A percentile compares a stretch with the other conserved stretches of the same genome.
These are phyloP conservation scores for Graphilbum sp. DNA, from an alignment of 2,329 filamentous ascomycete genomes.

Conservation along the genomic window DNA sequence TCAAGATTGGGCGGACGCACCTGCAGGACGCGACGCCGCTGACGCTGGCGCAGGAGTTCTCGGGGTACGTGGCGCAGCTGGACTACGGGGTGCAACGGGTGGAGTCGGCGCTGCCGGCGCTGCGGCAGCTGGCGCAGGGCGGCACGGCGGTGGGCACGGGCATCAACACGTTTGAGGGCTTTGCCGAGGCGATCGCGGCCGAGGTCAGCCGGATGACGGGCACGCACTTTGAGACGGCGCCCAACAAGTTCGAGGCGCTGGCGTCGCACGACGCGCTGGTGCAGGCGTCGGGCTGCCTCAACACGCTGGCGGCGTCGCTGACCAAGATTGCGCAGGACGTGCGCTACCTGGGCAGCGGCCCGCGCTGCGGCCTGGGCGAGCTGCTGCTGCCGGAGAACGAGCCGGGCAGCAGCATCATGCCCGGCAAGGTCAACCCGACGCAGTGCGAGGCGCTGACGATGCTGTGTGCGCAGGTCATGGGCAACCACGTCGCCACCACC, in stretches of 20 bases:
- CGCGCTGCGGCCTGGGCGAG: slow-evolving; percentile 89
- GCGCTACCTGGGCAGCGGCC: slow-evolving; percentile 88
- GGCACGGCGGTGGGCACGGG: slow-evolving; percentile 95
- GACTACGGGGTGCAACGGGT: slow-evolving; percentile 81
- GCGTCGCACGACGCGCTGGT: slow-evolving; percentile 93
- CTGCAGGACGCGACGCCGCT: slow-evolving; percentile 93
- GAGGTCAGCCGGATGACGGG: slow-evolving; percentile 90
- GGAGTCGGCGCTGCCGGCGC: slow-evolving; percentile 64
- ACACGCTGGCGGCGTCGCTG: slow-evolving; percentile 79
- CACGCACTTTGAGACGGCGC: slow-evolving; percentile 84
- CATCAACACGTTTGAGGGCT: slow-evolving; percentile 93
- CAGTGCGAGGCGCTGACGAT: slow-evolving; percentile 97
- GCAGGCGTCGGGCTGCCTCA: slow-evolving; percentile 82
- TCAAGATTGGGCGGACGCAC: slow-evolving; percentile 98
- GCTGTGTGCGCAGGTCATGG: slow-evolving; percentile 95
- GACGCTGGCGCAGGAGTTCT: slow-evolving; percentile 94
- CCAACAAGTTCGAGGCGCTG: slow-evolving; percentile 97
- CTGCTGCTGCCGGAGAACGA: slow-evolving; percentile 92
- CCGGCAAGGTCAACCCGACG: slow-evolving; percentile 97
- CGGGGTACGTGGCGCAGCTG: slow-evolving; percentile 88
- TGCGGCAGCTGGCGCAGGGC: slow-evolving; percentile 80
- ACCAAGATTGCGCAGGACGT: slow-evolving; percentile 99
- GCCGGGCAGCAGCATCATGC: slow-evolving; percentile 96
- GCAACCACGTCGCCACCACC: slow-evolving; percentile 85
- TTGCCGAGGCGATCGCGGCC: slow-evolving; percentile 80